Percentiles rank a stretch among this genome's conserved stretches.
phyloP scores from a whole-genome alignment of 2,329 filamentous ascomycete species.

The Botrytis cinerea region DNA sequence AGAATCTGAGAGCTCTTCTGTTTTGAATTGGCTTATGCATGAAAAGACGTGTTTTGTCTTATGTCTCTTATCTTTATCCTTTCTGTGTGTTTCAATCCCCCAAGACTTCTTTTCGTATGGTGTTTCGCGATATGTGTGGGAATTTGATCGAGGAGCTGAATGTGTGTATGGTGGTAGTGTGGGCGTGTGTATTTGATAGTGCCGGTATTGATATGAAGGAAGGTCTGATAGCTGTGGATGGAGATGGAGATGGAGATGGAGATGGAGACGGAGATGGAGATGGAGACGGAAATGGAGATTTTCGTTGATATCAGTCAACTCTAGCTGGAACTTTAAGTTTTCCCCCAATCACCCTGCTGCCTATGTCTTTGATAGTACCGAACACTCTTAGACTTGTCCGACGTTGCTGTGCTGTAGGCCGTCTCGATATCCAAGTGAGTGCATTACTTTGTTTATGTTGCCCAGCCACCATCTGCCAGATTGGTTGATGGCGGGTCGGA shows the following conservation, averaged over 20 bases:
- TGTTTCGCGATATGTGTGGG: conserved; percentile 27
- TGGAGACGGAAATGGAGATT: not conserved
- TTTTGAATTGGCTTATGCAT: conserved; percentile 1
- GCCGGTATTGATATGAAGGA: not conserved
- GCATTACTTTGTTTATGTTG: not conserved
- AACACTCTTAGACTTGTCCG: not conserved
- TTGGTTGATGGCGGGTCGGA: not conserved
- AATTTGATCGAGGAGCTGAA: not conserved
- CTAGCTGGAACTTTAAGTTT: not conserved
- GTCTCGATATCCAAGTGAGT: not conserved
- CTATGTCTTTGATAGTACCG: not conserved
- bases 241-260: not conserved
- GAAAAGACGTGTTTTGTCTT: not conserved
- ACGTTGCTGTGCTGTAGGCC: not conserved
- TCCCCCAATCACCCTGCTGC: not conserved
- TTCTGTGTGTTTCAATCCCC: not conserved
- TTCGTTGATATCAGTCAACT: not conserved
- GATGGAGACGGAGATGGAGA: not conserved
- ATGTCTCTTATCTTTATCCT: not conserved
- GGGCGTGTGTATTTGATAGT: not conserved
- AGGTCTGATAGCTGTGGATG: not conserved
- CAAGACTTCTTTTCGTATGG: conserved; percentile 28
- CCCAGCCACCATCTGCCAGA: conserved; percentile 6
- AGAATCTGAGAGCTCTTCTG: not conserved
- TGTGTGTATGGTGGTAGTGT: not conserved